Base-by-base conservation (phyloP, 2,329 filamentous ascomycete genomes). In the Cercospora sp. region DNA sequence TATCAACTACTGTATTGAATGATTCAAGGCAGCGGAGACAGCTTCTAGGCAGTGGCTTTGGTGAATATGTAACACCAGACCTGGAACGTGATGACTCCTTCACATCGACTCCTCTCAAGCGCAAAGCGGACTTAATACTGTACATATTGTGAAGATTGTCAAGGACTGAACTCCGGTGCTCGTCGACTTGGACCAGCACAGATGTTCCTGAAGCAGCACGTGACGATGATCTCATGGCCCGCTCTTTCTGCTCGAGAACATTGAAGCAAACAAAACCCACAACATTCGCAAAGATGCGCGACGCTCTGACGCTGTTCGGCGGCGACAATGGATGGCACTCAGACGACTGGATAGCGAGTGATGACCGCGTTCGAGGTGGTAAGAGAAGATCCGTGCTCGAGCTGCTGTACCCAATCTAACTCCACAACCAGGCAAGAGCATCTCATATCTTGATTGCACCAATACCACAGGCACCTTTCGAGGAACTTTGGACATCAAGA, bases 341-440 rank as follows among this genome's bases (percentile, higher is more conserved):
- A 1, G 77, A 80, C 61, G 84, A 87, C 70, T 94, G 91, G 90
- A 89, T 86, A 7, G 82, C 87, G 13, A 89, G 87, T 63, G 91
- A 94, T 77, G 92, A 94, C 79, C 84, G 88, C 31, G 90, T 94
- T n/a, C 88, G 91, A 55, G 91, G 91, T 67, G 92, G 92, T 61
- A 85, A 84, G 30, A 23, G 5, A 7, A 18, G 31, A 36, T 30
- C 1, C 18, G 60, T 33, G 16, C 13, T 7, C n/a, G 26, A 28
- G 26, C 51, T 48, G 45, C 28, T 48, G 39, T 6, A 51, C n/a
- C 51, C 30, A 12, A 57, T 45, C 53, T 45, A 16, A 31, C 3
- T 26, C 33, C 12, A 3, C 26, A 8, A n/a, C 30, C 12, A 64
- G 62, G 62, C 33, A 64, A 64, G 20, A 64, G 62, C 53, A 48